Evolutionary conservation across 163 green algal genomes (phyloP).

Genomic region (Prototheca wickerhamii): DNA sequence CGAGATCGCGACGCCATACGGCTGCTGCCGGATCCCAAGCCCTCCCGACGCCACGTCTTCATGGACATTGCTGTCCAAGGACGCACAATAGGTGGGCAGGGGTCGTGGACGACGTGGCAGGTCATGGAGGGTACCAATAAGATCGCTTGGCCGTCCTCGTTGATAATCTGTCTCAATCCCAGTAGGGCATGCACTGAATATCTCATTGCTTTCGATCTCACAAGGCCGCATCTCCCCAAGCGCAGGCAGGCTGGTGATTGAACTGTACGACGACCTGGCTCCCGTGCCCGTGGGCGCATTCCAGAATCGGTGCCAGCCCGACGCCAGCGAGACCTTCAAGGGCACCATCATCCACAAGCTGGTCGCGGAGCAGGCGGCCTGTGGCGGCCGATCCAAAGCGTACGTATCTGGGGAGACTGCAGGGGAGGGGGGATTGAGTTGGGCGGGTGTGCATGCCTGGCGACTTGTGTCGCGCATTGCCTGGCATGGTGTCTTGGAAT

Average conservation of each 20-base stretch:
- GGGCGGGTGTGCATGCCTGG: too few species aligned
- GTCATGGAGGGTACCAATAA: neutral
- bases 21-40: constrained; percentile 32
- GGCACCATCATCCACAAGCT: constrained; percentile 42
- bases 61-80: constrained; percentile 36
- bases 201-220: too few species aligned
- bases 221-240: too few species aligned
- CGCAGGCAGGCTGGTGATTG: constrained; percentile 46
- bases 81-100: constrained; percentile 21
- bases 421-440: too few species aligned
- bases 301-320: constrained; percentile 34
- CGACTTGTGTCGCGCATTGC: too few species aligned
- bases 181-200: too few species aligned
- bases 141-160: too few species aligned
- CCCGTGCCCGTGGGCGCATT: constrained; percentile 36
- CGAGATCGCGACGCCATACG: constrained; percentile 14
- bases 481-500: too few species aligned
- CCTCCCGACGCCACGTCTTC: constrained; percentile 35
- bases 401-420: neutral
- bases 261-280: constrained; percentile 53
- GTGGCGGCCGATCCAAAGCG: constrained; percentile 14
- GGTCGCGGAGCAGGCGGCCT: constrained; percentile 31
- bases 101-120: neutral
- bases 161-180: too few species aligned
- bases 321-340: constrained; percentile 24